These are phyloP conservation scores for Teunomyces funiuensis DNA, from an alignment of 805 yeast species.

Conservation along the genomic window DNA sequence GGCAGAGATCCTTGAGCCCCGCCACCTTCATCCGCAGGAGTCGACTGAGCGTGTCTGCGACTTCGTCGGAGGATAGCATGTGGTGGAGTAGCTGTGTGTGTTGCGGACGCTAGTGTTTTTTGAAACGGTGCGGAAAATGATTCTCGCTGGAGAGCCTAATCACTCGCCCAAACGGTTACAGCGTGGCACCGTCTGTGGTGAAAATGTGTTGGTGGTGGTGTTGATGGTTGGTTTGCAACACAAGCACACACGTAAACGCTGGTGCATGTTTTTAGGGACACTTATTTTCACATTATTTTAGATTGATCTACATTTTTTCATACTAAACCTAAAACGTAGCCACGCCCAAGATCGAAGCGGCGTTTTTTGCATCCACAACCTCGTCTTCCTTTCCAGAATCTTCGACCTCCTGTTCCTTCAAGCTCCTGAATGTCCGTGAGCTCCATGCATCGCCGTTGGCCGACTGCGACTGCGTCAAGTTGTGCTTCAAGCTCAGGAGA, in stretches of 20 bases:
- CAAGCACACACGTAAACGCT: too few species aligned
- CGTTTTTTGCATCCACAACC: slow-evolving; percentile 73
- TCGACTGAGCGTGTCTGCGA: slow-evolving; percentile 26
- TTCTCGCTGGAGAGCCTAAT: too few species aligned
- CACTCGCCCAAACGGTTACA: too few species aligned
- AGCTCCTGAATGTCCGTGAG: slow-evolving; percentile 40
- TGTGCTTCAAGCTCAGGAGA: slow-evolving; percentile 45
- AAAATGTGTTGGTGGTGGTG: too few species aligned
- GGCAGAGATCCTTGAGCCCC: slow-evolving; percentile 53
- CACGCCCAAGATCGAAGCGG: slow-evolving; percentile 77
- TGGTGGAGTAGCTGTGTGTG: background rate
- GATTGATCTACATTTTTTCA: too few species aligned
- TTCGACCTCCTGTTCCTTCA: slow-evolving; percentile 23
- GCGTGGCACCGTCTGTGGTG: too few species aligned
- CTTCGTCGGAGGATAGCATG: slow-evolving; percentile 12
- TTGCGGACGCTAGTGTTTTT: too few species aligned
- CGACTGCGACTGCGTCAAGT: slow-evolving; percentile 43
- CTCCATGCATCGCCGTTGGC: slow-evolving; percentile 45
- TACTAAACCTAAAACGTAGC: slow-evolving; percentile 53
- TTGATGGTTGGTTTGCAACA: too few species aligned
- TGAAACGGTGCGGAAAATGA: too few species aligned
- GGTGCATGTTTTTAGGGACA: too few species aligned
- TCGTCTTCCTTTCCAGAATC: slow-evolving; percentile 26
- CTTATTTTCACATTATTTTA: background rate
- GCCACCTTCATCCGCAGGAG: slow-evolving; percentile 45